phyloP scores from a whole-genome alignment of 225 moss, liverwort and hornwort species.

The Climacium dendroides region DNA sequence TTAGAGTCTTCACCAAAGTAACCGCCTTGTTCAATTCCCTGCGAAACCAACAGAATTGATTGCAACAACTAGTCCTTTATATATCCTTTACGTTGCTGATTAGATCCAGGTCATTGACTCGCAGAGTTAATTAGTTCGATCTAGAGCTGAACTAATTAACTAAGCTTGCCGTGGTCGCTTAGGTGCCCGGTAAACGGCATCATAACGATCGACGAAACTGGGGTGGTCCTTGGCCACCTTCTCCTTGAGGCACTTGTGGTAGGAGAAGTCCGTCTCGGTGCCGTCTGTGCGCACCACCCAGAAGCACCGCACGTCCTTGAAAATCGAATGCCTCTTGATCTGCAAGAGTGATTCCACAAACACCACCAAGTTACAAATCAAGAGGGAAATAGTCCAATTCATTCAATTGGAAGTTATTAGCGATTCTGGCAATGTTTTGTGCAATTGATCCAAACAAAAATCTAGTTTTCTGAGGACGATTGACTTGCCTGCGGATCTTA shows the following conservation, averaged over 20 bases:
- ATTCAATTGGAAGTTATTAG: background rate
- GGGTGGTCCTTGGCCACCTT: slow-evolving; percentile 49
- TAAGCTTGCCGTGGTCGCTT: background rate
- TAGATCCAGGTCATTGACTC: no score
- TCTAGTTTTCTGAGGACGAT: background rate
- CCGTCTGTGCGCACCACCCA: slow-evolving; percentile 69
- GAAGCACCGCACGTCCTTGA: slow-evolving; percentile 44
- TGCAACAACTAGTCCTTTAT: background rate
- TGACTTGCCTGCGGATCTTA: background rate
- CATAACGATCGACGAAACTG: slow-evolving; percentile 32
- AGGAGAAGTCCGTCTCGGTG: slow-evolving; percentile 60
- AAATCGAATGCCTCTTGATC: slow-evolving; percentile 35
- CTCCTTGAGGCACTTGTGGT: slow-evolving; percentile 69
- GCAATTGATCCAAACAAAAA: background rate
- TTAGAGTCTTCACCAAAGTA: background rate
- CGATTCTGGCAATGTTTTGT: background rate
- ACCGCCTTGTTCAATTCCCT: background rate
- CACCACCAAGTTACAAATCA: background rate
- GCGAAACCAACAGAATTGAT: background rate
- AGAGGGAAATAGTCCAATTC: background rate
- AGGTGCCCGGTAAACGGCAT: slow-evolving; percentile 3
- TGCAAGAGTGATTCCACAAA: background rate
- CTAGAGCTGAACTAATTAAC: background rate
- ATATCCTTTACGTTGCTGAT: background rate
- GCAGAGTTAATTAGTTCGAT: background rate